These are phyloP conservation scores for Pleoardoris graminearum DNA, from an alignment of 2,329 filamentous ascomycete genomes.

Conservation along the genomic window DNA sequence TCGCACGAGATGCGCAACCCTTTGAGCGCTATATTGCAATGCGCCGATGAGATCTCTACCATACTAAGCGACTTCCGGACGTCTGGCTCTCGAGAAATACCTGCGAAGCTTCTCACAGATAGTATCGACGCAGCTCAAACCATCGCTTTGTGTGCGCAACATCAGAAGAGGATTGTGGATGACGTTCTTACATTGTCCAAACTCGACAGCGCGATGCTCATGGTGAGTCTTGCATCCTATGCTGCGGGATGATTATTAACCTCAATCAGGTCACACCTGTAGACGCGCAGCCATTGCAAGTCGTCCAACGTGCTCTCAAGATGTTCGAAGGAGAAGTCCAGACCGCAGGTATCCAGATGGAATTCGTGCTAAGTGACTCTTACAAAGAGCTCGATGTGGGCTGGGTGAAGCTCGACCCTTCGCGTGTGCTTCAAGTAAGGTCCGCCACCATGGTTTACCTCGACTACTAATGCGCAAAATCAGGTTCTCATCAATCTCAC, in stretches of 20 bases:
- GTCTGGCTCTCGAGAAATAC: conserved; percentile 52
- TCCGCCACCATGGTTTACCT: background rate
- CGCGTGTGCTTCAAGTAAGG: conserved; percentile 66
- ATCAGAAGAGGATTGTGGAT: conserved; percentile 67
- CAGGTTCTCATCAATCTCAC: conserved; percentile 75
- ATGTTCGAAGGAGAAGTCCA: conserved; percentile 79
- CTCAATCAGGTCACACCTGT: conserved; percentile 62
- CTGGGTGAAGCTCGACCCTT: conserved; percentile 74
- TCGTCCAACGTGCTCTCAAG: conserved; percentile 69
- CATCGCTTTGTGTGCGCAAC: conserved; percentile 75
- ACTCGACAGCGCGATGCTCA: conserved; percentile 73
- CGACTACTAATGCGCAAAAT: conserved; percentile 2
- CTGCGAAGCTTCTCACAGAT: conserved; percentile 56
- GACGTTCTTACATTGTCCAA: conserved; percentile 56
- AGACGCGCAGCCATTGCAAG: conserved; percentile 66
- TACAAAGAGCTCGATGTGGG: conserved; percentile 62
- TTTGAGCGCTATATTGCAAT: conserved; percentile 73
- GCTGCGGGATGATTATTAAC: background rate
- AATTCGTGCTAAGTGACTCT: conserved; percentile 65
- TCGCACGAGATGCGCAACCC: conserved; percentile 79
- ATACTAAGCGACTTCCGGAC: conserved; percentile 52
- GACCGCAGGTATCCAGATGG: conserved; percentile 68
- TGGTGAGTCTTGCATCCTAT: conserved; percentile 42
- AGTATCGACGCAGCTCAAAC: conserved; percentile 76
- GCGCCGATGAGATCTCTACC: conserved; percentile 71